Conservation (phyloP, 176 grass and related monocot genomes). For the Carex littledalei region DNA sequence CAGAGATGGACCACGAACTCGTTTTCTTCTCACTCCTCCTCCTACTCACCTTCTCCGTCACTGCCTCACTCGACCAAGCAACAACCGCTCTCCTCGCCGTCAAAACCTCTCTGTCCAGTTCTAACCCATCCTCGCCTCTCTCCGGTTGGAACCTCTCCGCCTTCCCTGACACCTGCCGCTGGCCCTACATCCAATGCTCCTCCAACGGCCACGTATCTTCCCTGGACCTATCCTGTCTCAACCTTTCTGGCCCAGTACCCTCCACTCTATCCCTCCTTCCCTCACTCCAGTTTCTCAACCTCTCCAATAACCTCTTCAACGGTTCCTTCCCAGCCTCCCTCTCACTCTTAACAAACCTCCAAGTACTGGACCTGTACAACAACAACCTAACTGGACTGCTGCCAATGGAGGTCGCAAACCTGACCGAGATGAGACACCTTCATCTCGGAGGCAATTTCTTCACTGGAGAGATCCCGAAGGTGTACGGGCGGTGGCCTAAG, state of each 20-base stretch:
- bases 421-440: slow-evolving; percentile 58
- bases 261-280: slow-evolving; percentile 40
- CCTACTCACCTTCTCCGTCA: neutral
- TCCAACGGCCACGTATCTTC: slow-evolving; percentile 44
- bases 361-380: slow-evolving; percentile 83
- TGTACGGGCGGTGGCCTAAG: slow-evolving; percentile 57
- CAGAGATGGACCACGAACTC: slow-evolving; percentile 1
- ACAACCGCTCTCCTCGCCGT: slow-evolving; percentile 49
- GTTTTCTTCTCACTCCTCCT: slow-evolving; percentile 20
- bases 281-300: slow-evolving; percentile 66
- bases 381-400: slow-evolving; percentile 85
- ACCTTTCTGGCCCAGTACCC: slow-evolving; percentile 71
- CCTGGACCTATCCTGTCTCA: slow-evolving; percentile 65
- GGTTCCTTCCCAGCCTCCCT: slow-evolving; percentile 53
- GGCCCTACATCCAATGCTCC: slow-evolving; percentile 42
- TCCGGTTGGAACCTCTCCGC: slow-evolving; percentile 41
- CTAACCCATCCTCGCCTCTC: slow-evolving; percentile 17
- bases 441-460: slow-evolving; percentile 95
- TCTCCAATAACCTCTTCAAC: slow-evolving; percentile 90
- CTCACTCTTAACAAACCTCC: slow-evolving; percentile 32
- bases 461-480: slow-evolving; percentile 53
- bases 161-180: slow-evolving; percentile 33
- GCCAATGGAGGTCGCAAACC: slow-evolving; percentile 38
- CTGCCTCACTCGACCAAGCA: slow-evolving; percentile 15
- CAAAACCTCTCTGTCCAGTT: slow-evolving; percentile 42